These are phyloP conservation scores for Amesomyces nigricolor DNA, from an alignment of 2,329 filamentous ascomycete genomes.

Conservation along the genomic window DNA sequence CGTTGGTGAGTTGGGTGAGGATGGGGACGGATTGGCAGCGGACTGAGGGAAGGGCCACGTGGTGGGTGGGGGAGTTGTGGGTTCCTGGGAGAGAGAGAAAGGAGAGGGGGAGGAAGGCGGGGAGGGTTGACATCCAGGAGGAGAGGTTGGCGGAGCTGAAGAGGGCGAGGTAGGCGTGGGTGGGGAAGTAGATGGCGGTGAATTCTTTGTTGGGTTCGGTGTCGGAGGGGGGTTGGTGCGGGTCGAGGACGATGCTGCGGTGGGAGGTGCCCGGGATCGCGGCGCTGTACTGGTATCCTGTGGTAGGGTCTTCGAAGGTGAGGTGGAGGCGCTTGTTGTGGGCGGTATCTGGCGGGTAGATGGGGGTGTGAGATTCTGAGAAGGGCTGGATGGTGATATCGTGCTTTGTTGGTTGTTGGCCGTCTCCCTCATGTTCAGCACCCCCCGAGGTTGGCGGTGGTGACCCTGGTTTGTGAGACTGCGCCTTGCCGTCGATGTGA, in stretches of 20 bases:
- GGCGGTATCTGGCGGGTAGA: conserved; percentile 51
- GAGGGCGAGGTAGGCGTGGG: conserved; percentile 53
- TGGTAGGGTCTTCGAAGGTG: conserved; percentile 57
- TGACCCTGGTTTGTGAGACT: conserved; percentile 29
- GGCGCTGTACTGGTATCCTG: conserved; percentile 59
- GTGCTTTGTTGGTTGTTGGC: conserved; percentile 34
- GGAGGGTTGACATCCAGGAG: conserved; percentile 75
- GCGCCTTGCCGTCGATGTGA: conserved; percentile 27
- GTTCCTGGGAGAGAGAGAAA: conserved; percentile 88
- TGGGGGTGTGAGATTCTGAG: conserved; percentile 55
- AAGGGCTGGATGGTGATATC: conserved; percentile 65
- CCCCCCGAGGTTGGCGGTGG: conserved; percentile 33
- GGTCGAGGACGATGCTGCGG: conserved; percentile 55
- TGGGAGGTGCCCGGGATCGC: conserved; percentile 61
- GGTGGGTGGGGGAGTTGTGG: conserved; percentile 85
- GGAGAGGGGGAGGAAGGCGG: conserved; percentile 66
- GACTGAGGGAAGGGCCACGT: conserved; percentile 83
- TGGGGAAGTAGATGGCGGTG: conserved; percentile 60
- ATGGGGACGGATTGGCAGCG: conserved; percentile 82
- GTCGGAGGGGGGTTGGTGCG: conserved; percentile 21
- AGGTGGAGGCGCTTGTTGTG: conserved; percentile 64
- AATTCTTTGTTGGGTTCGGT: conserved; percentile 46
- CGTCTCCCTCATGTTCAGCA: conserved; percentile 26
- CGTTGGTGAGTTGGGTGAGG: conserved; percentile 74
- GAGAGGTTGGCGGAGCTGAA: conserved; percentile 65